phyloP scores from a whole-genome alignment of 2,329 filamentous ascomycete genomes.

The Ploettnerulaceae sp. region DNA sequence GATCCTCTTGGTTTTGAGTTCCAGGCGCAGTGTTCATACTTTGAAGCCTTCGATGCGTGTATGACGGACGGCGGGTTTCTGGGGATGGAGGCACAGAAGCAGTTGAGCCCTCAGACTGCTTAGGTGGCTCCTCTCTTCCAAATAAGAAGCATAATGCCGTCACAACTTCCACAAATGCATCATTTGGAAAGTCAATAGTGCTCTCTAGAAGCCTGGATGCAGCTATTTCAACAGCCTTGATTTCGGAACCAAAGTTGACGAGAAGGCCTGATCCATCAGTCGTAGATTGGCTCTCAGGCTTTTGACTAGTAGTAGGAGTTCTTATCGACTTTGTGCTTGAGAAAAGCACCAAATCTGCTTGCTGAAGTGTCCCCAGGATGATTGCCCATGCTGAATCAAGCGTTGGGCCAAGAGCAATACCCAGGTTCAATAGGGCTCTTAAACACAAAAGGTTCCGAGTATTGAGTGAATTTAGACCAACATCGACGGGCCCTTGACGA shows the following conservation, averaged over 20 bases:
- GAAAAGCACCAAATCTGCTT: constrained; percentile 83
- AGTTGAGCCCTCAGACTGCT: constrained; percentile 25
- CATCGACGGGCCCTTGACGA: constrained; percentile 55
- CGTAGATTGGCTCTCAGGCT: constrained; percentile 42
- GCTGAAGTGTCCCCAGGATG: constrained; percentile 83
- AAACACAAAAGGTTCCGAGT: constrained; percentile 88
- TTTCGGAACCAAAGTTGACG: constrained; percentile 71
- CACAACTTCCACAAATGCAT: constrained; percentile 73
- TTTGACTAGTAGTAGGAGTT: constrained; percentile 44
- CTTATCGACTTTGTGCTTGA: constrained; percentile 46
- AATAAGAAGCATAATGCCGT: constrained; percentile 70
- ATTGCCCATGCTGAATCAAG: constrained; percentile 84
- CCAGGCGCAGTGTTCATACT: constrained; percentile 45
- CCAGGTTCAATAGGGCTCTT: constrained; percentile 86
- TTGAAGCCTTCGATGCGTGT: constrained; percentile 35
- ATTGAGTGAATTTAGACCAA: constrained; percentile 55
- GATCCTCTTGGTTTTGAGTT: constrained; percentile 55
- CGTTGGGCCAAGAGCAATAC: constrained; percentile 88
- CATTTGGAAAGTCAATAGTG: constrained; percentile 83
- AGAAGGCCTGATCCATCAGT: constrained; percentile 38
- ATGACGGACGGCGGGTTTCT: constrained; percentile 24
- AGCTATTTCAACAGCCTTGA: constrained; percentile 83
- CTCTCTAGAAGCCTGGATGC: constrained; percentile 85
- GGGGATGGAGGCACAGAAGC: constrained; percentile 24
- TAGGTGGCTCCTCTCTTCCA: constrained; percentile 33